Evolutionary conservation across 1,284 basidiomycete genomes (phyloP).

Genomic region (Tremellales sp.): DNA sequence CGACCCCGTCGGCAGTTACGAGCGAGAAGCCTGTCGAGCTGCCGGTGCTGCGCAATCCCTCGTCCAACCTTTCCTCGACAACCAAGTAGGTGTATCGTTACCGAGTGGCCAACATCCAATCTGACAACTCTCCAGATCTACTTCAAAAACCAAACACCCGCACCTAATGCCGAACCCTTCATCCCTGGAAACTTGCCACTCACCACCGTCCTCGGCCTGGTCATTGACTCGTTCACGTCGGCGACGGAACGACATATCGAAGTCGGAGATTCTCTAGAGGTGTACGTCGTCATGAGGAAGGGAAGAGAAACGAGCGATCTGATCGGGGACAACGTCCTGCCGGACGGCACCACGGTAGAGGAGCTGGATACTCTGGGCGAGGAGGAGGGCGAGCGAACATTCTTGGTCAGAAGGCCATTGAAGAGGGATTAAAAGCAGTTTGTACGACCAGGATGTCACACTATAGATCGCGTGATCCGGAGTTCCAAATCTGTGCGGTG

Average conservation of each 20-base stretch:
- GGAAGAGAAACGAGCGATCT: conserved; percentile 63
- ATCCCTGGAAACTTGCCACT: conserved; percentile 79
- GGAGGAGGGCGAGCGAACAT: conserved; percentile 38
- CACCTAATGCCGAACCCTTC: conserved; percentile 55
- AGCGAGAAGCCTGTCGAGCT: conserved; percentile 88
- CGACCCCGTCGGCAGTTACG: conserved; percentile 92
- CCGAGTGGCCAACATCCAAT: conserved; percentile 50
- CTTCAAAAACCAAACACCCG: conserved; percentile 82
- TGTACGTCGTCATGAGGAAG: conserved; percentile 75
- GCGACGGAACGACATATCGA: conserved; percentile 96
- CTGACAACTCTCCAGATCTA: conserved; percentile 63
- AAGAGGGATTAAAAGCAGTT: conserved; percentile 48
- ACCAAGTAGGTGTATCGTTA: conserved; percentile 67
- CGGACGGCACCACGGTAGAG: conserved; percentile 56
- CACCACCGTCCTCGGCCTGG: conserved; percentile 71
- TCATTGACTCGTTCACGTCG: conserved; percentile 75
- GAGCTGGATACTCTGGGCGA: conserved; percentile 42
- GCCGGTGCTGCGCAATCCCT: conserved; percentile 86
- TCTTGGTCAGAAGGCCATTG: conserved; percentile 40
- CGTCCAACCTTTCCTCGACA: conserved; percentile 93
- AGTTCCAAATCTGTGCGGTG: too few relatives aligned
- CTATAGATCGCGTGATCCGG: too few relatives aligned
- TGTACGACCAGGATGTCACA: too few relatives aligned
- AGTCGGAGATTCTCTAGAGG: conserved; percentile 90
- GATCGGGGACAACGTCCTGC: conserved; percentile 53